Base-by-base conservation (phyloP, 2,329 filamentous ascomycete species). In the Tympanopsis confertula region DNA sequence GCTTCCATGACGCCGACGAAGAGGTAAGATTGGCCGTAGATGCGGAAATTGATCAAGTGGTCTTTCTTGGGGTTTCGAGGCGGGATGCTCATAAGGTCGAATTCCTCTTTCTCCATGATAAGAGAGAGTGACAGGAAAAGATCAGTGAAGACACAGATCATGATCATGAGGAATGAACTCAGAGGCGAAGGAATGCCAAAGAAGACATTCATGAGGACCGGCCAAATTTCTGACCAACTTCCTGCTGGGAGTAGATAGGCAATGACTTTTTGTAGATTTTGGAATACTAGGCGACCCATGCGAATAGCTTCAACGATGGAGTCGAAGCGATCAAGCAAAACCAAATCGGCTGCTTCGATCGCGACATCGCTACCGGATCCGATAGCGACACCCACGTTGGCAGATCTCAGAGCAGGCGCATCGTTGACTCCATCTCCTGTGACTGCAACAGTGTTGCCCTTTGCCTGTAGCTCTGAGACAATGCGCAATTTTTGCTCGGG, bases 191-290 rank as follows among this genome's bases (percentile, higher is more conserved):
- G 70, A 3, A 73, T 61, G 3, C 70, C 69, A 20, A 73, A 67
- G 45, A 67, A 71, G 39, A 74, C 69, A 42, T 74, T 74, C 45
- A 71, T 51, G 2, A 74, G 22, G 1, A 74, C 69, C 0, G 70
- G 70, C 67, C 68, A 72, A 43, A 74, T 71, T 47, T 74, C 70
- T 4, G 68, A 72, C 58, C 63, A 73, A 35, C 58, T 63, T 26
- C 70, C 69, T 0, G 70, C 69, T 0, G 68, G 69, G 0, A 73
- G 53, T 1, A 72, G 56, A 32, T 62, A 62, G 1, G 58, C 53
- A 36, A 62, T 62, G 18, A 63, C 58, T 33, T 61, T 62, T 43
- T 62, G 58, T 4, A 62, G 43, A 29, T 62, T 62, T 42, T 62
- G 57, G 45, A 62, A 60, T 5, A 61, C 57, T 0, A 62, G 57